These are phyloP conservation scores for Areca catechu DNA, from an alignment of 176 grass and related monocot species.

Conservation along the genomic window DNA sequence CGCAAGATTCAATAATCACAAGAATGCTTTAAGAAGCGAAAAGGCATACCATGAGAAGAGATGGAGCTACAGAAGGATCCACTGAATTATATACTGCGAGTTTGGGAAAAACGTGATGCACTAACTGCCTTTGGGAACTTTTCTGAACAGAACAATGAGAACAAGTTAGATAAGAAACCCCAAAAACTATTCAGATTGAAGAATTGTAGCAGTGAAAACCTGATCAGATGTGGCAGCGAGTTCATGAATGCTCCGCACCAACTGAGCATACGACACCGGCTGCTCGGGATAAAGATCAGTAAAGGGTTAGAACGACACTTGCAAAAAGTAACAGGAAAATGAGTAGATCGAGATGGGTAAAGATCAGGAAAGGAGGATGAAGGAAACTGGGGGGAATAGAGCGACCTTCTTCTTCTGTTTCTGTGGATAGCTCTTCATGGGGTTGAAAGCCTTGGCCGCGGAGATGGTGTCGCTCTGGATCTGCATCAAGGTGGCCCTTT, in stretches of 20 bases:
- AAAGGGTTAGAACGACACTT: neutral
- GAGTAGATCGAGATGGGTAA: neutral
- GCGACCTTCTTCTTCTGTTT: conserved; percentile 67
- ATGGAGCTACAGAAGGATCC: conserved; percentile 98
- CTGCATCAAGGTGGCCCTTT: conserved; percentile 64
- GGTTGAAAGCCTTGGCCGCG: conserved; percentile 89
- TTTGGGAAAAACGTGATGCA: conserved; percentile 91
- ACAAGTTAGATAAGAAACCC: conserved; percentile 6
- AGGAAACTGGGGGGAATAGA: conserved; percentile 1
- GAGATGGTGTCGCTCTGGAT: conserved; percentile 97
- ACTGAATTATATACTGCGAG: conserved; percentile 99
- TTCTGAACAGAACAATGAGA: conserved; percentile 40
- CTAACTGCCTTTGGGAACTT: conserved; percentile 90
- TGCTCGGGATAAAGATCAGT: conserved; percentile 19
- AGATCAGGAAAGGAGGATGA: conserved; percentile 11
- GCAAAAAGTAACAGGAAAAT: no score
- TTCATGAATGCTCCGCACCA: conserved; percentile 96
- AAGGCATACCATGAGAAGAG: conserved; percentile 80
- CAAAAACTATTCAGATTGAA: neutral
- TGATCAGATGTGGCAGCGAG: conserved; percentile 89
- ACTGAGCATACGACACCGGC: conserved; percentile 93
- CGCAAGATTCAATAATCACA: neutral
- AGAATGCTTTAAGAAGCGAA: conserved; percentile 6
- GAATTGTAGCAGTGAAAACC: conserved; percentile 20
- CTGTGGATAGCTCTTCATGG: conserved; percentile 63